Percentiles rank a stretch among this genome's conserved stretches.
Conservation (phyloP, 139 green algal species). For the Asterochloris erici region DNA sequence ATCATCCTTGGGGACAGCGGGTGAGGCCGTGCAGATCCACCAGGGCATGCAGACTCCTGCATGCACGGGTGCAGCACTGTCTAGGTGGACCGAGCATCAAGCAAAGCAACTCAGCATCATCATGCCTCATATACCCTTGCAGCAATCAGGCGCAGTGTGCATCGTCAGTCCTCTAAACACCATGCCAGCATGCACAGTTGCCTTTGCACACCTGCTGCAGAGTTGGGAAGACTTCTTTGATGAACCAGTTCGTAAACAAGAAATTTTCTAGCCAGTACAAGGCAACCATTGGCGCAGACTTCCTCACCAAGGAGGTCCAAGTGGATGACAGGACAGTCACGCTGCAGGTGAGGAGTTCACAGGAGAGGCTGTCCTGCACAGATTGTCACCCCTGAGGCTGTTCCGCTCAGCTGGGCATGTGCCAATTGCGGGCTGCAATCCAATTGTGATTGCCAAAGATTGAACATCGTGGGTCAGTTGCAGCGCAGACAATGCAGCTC, state of each 20-base stretch:
- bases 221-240: slow-evolving; percentile 97
- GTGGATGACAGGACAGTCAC: slow-evolving; percentile 97
- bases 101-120: neutral
- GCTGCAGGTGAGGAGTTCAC: slow-evolving; percentile 71
- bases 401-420: too few relatives aligned
- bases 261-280: slow-evolving; percentile 99
- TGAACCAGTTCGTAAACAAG: slow-evolving; percentile 99
- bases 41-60: neutral
- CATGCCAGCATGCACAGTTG: neutral
- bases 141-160: too few relatives aligned
- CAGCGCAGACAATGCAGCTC: too few relatives aligned
- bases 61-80: neutral
- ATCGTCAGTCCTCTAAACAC: neutral
- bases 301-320: slow-evolving; percentile 98
- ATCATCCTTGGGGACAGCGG: slow-evolving; percentile 98
- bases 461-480: too few relatives aligned
- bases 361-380: neutral
- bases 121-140: neutral
- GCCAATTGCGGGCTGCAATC: too few relatives aligned
- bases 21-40: slow-evolving; percentile 38
- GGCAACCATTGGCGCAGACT: slow-evolving; percentile 98
- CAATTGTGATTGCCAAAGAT: too few relatives aligned
- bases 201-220: slow-evolving; percentile 40
- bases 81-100: neutral
- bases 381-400: neutral